Evolutionary conservation across 257 asterid genomes (phyloP).

Genomic region (Leonotis leonurus): DNA sequence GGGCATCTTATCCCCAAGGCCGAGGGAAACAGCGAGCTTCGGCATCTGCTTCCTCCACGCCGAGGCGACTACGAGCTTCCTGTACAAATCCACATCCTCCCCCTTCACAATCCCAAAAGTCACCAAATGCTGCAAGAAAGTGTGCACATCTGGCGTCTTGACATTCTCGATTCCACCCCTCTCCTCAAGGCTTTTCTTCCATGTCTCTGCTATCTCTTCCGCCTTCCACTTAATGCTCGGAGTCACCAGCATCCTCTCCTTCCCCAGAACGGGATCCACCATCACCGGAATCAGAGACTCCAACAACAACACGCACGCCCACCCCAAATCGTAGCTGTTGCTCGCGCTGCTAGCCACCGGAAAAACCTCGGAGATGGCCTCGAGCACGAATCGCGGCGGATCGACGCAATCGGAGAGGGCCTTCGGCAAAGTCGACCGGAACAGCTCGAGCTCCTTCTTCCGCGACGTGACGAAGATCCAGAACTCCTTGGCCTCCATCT

Average conservation of each 20-base stretch:
- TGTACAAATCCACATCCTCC: slow-evolving; percentile 80
- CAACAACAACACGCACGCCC: slow-evolving; percentile 96
- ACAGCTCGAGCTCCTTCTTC: slow-evolving; percentile 74
- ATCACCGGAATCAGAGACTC: slow-evolving; percentile 92
- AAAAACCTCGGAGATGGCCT: slow-evolving; percentile 87
- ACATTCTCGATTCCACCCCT: slow-evolving; percentile 97
- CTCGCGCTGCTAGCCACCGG: slow-evolving; percentile 42
- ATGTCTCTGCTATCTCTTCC: slow-evolving; percentile 78
- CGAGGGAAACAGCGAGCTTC: slow-evolving; percentile 87
- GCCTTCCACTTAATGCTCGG: slow-evolving; percentile 77
- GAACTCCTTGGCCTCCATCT: slow-evolving; percentile 62
- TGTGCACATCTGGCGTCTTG: slow-evolving; percentile 94
- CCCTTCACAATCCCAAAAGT: slow-evolving; percentile 86
- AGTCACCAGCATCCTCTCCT: slow-evolving; percentile 89
- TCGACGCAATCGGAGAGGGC: slow-evolving; percentile 71
- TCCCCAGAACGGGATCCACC: slow-evolving; percentile 93
- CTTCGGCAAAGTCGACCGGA: slow-evolving; percentile 56
- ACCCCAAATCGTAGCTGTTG: slow-evolving; percentile 60
- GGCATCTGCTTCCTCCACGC: slow-evolving; percentile 99
- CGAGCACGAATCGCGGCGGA: slow-evolving; percentile 89
- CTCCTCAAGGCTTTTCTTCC: slow-evolving; percentile 98
- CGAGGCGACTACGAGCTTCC: slow-evolving; percentile 95
- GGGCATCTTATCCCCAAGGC: slow-evolving; percentile 88
- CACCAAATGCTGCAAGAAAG: slow-evolving; percentile 96
- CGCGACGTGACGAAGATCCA: slow-evolving; percentile 63